A percentile compares a stretch with the other conserved stretches of the same genome.
These are phyloP conservation scores for Aspergillus carlsbadensis DNA, from an alignment of 495 filamentous ascomycete genomes.

Conservation along the genomic window DNA sequence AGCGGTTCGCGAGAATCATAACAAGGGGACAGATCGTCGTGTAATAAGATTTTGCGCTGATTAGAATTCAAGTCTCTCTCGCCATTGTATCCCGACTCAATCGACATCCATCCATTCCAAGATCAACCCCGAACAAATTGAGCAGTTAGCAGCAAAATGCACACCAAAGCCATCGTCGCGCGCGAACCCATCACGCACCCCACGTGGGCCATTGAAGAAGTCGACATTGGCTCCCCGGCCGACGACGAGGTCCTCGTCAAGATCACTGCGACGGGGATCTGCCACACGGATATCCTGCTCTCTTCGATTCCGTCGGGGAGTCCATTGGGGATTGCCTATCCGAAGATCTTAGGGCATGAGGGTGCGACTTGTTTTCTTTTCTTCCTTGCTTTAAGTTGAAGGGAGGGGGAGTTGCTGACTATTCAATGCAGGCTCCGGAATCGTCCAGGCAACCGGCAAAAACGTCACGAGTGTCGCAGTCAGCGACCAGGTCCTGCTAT, in stretches of 20 bases:
- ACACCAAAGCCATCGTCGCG: constrained; percentile 21
- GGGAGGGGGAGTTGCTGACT: background rate
- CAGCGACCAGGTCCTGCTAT: constrained; percentile 49
- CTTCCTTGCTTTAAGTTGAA: too few species aligned
- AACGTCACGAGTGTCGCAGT: constrained; percentile 32
- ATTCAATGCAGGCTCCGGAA: constrained; percentile 33
- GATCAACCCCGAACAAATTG: too few species aligned
- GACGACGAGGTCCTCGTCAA: constrained; percentile 38
- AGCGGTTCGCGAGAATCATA: too few species aligned
- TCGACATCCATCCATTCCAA: too few species aligned
- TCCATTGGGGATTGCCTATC: constrained; percentile 16
- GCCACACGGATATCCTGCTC: constrained; percentile 38
- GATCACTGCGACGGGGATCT: constrained; percentile 38
- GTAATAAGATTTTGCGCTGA: too few species aligned
- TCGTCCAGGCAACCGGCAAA: constrained; percentile 38
- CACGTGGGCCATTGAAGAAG: constrained; percentile 26
- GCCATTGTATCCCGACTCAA: too few species aligned
- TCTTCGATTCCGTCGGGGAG: constrained; percentile 8
- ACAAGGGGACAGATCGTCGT: too few species aligned
- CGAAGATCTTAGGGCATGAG: constrained; percentile 28
- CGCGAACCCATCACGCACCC: constrained; percentile 9
- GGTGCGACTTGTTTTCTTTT: constrained; percentile 4
- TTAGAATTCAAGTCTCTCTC: too few species aligned
- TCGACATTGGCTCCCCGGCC: constrained; percentile 25
- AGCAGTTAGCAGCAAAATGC: background rate